Conservation (phyloP, 75 land plant species). For the Cupressus sempervirens region DNA sequence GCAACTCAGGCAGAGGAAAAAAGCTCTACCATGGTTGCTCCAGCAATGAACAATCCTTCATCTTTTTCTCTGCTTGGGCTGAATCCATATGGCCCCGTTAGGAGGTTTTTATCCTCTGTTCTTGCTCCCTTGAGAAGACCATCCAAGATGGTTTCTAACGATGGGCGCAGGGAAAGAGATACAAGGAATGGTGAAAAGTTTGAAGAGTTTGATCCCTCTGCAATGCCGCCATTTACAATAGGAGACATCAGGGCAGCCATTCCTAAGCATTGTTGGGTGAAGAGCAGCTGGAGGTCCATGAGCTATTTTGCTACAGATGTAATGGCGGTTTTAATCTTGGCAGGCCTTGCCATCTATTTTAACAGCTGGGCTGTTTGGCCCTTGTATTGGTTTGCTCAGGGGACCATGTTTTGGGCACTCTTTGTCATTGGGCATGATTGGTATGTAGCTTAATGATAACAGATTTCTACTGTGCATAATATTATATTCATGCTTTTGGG, state of each 20-base stretch:
- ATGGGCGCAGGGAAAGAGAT: not conserved
- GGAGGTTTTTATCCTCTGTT: not conserved
- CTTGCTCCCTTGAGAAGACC: not conserved
- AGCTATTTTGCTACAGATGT: constrained; percentile 84
- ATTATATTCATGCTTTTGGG: too few species aligned
- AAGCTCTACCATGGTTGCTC: not conserved
- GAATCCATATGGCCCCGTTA: not conserved
- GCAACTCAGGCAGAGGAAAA: not conserved
- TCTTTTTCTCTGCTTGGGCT: not conserved
- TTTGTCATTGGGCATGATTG: constrained; percentile 98
- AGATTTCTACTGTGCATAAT: too few species aligned
- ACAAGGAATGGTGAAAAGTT: constrained; percentile 22
- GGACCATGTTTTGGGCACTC: constrained; percentile 98
- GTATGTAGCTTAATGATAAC: too few species aligned
- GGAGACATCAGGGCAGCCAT: constrained; percentile 79
- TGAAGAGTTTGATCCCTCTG: constrained; percentile 51
- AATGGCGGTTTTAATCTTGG: constrained; percentile 55
- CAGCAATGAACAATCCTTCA: not conserved
- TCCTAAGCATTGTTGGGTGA: constrained; percentile 95
- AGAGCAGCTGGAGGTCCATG: constrained; percentile 76
- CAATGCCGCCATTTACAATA: constrained; percentile 77
- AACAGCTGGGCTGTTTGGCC: constrained; percentile 85
- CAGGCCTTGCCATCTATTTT: constrained; percentile 56
- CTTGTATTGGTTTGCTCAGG: constrained; percentile 91
- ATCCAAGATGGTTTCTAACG: not conserved